Base-by-base conservation (phyloP, 2,329 filamentous ascomycete genomes). In the Fusarium siculi region DNA sequence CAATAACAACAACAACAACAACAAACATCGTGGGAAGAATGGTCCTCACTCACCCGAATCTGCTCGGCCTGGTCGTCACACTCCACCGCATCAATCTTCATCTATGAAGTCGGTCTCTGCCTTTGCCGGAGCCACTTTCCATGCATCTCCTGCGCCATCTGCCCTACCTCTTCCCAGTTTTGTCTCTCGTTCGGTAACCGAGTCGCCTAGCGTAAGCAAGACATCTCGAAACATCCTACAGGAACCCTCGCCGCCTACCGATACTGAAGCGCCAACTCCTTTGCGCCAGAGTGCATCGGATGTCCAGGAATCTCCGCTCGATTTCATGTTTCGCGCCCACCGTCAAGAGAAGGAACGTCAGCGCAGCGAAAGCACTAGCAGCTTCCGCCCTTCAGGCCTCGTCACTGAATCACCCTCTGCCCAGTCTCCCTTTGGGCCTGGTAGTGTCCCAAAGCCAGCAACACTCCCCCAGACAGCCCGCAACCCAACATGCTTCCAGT, bases 91-190 rank as follows among this genome's bases (percentile, higher is more conserved):
- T 16, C 84, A 86, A 56, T 83, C 83, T 21, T 79, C 79, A 14
- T 80, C 82, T 36, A 79, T 84, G 72, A 87, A 86, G 78, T 82
- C 87, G 50, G 82, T 82, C 36, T 83, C 90, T 67, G 91, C 92
- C 50, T 99, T 97, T 83, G 96, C 96, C 43, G 96, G 96, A 19
- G 93, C 96, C 39, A 97, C 95, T 9, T 99, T 98, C 81, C 95
- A 98, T 82, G 93, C 95, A 44, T 98, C 96, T 14, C 96, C 96
- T 25, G 96, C 95, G 4, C 93, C 96, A 1, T 97, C 95, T 14
- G 91, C 94, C 30, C 86, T 99, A 37, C 96, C 96, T 1, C 93
- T 98, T 66, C 96, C 96, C 16, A 97, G 93, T 78, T 97, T 98
- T 81, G 89, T 86, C 39, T 92, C 93, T 34, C 95, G 93, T 77